These are phyloP conservation scores for Lathyrus oleraceus DNA, from an alignment of 306 rosid species.

Conservation along the genomic window DNA sequence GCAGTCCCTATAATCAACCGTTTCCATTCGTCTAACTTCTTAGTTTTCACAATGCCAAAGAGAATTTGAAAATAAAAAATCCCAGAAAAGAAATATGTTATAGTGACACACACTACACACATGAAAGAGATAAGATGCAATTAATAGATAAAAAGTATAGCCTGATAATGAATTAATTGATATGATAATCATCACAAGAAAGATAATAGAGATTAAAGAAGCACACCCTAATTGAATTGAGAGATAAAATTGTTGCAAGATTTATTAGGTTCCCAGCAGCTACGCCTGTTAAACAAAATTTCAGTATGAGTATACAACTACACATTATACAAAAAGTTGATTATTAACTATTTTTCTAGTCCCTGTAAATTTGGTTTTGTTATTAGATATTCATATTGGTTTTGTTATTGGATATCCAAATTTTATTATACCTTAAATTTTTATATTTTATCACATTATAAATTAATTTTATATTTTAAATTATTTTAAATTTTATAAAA, in stretches of 20 bases:
- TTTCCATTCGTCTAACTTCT: constrained; percentile 84
- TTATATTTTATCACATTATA: too few relatives aligned
- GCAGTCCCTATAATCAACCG: constrained; percentile 88
- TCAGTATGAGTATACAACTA: too few relatives aligned
- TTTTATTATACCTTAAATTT: too few relatives aligned
- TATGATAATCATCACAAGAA: constrained; percentile 21
- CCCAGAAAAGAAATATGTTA: constrained; percentile 68
- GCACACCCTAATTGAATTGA: constrained; percentile 77
- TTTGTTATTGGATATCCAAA: too few relatives aligned
- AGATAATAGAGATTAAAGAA: constrained; percentile 10
- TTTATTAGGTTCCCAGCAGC: constrained; percentile 93
- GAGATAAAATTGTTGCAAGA: constrained; percentile 84
- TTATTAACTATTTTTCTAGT: too few relatives aligned
- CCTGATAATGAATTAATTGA: background rate
- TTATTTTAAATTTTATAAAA: too few relatives aligned
- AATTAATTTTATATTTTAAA: too few relatives aligned
- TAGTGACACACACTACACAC: constrained; percentile 79
- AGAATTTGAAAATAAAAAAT: constrained; percentile 86
- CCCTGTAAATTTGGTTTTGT: too few relatives aligned
- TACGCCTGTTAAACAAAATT: too few relatives aligned
- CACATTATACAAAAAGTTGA: too few relatives aligned
- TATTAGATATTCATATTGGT: too few relatives aligned
- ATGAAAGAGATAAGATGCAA: constrained; percentile 41
- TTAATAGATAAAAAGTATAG: constrained; percentile 31
- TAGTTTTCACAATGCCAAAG: constrained; percentile 80